Conservation (phyloP, 352 stramenopile species). For the Phytophthora hibernalis region DNA sequence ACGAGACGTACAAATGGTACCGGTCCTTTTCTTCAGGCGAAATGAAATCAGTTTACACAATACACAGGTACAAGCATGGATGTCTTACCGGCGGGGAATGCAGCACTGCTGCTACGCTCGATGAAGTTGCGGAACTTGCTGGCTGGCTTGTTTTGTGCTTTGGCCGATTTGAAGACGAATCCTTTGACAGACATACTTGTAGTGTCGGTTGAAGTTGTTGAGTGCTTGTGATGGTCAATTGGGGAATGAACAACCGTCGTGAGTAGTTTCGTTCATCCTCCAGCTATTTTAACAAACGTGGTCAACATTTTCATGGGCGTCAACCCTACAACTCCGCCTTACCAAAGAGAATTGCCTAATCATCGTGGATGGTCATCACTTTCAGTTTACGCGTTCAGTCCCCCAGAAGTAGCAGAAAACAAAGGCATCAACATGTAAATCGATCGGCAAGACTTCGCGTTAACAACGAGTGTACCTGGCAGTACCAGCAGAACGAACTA, state of each 20-base stretch:
- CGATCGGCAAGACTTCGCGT: background rate
- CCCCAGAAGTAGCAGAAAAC: background rate
- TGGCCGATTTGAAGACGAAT: constrained; percentile 17
- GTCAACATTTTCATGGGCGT: constrained; percentile 16
- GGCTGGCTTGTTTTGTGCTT: constrained; percentile 20
- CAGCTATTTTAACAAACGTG: background rate
- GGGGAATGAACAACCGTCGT: constrained; percentile 1
- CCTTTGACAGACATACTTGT: constrained; percentile 10
- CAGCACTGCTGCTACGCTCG: constrained; percentile 20
- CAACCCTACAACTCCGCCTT: background rate
- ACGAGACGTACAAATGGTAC: constrained; percentile 92
- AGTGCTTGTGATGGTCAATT: background rate
- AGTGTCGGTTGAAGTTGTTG: background rate
- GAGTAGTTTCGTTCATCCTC: background rate
- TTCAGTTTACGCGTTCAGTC: background rate
- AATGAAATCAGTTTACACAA: background rate
- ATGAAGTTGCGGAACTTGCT: constrained; percentile 44
- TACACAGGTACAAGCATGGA: background rate
- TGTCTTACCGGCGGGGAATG: constrained; percentile 34
- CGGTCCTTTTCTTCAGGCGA: constrained; percentile 34
- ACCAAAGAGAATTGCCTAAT: background rate
- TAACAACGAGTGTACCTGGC: too few species aligned
- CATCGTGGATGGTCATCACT: background rate
- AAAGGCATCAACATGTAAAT: background rate
- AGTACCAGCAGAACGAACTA: too few species aligned